These are phyloP conservation scores for Xylaria cubensis DNA, from an alignment of 495 filamentous ascomycete species.

Conservation along the genomic window DNA sequence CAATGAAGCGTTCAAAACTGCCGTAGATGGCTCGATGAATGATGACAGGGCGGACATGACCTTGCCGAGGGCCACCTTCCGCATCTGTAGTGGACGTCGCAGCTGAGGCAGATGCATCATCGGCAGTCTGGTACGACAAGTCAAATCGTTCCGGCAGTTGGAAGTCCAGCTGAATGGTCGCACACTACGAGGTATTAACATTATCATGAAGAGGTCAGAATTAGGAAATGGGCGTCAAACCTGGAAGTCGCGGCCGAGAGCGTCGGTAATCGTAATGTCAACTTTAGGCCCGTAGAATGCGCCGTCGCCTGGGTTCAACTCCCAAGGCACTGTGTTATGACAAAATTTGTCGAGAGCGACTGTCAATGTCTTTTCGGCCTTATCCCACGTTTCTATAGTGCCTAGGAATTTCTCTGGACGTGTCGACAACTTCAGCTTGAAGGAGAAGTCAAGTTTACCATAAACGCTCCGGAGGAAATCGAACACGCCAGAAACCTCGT, in stretches of 20 bases:
- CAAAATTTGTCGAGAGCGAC: constrained; percentile 79
- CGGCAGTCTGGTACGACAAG: constrained; percentile 78
- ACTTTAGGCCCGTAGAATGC: constrained; percentile 97
- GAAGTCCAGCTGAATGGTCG: constrained; percentile 97
- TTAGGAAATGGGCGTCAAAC: constrained; percentile 30
- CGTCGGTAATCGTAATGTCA: constrained; percentile 90
- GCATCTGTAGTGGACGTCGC: constrained; percentile 44
- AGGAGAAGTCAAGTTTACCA: constrained; percentile 90
- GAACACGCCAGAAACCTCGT: constrained; percentile 86
- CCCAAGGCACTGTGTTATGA: constrained; percentile 70
- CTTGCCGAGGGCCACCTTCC: constrained; percentile 18
- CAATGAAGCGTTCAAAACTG: constrained; percentile 92
- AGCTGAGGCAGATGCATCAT: constrained; percentile 55
- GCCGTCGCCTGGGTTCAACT: constrained; percentile 89
- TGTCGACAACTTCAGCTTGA: constrained; percentile 94
- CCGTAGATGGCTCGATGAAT: constrained; percentile 96
- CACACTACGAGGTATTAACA: constrained; percentile 67
- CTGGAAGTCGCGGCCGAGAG: constrained; percentile 47
- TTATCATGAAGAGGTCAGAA: constrained; percentile 3
- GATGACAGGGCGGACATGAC: constrained; percentile 83
- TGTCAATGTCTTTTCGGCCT: constrained; percentile 79
- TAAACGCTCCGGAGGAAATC: constrained; percentile 87
- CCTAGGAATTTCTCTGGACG: constrained; percentile 92
- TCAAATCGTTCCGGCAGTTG: constrained; percentile 86
- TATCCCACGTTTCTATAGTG: constrained; percentile 84